A percentile compares a stretch with the other conserved stretches of the same genome.
Conservation (phyloP, 2,329 filamentous ascomycete species). For the Trichocomaceae sp. region DNA sequence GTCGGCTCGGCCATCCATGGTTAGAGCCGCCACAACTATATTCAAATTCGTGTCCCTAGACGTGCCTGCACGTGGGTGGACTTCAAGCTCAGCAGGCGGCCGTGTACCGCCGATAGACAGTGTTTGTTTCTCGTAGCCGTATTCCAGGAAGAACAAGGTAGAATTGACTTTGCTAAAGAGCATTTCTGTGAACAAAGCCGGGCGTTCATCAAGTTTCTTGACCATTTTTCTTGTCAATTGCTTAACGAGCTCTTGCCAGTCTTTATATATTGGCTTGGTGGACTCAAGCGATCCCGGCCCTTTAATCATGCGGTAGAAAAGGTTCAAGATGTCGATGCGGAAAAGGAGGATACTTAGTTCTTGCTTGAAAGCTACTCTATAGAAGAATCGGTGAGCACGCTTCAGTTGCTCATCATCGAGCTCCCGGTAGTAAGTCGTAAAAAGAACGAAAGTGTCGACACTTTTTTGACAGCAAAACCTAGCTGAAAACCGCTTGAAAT, state of each 20-base stretch:
- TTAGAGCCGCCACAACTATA: conserved; percentile 69
- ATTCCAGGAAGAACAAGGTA: conserved; percentile 81
- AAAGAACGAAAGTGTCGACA: conserved; percentile 79
- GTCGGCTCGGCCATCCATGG: conserved; percentile 71
- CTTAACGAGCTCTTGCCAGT: conserved; percentile 85
- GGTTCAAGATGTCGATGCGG: conserved; percentile 79
- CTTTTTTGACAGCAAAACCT: conserved; percentile 79
- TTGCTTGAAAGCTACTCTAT: conserved; percentile 90
- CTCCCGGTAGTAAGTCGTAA: conserved; percentile 74
- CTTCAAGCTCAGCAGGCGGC: conserved; percentile 73
- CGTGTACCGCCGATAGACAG: conserved; percentile 57
- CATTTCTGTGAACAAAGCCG: conserved; percentile 81
- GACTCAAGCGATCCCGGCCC: conserved; percentile 70
- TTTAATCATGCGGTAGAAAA: conserved; percentile 88
- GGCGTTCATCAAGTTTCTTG: conserved; percentile 77
- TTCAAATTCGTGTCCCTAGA: conserved; percentile 63
- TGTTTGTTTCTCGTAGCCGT: conserved; percentile 77
- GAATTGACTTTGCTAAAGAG: conserved; percentile 86
- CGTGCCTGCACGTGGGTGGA: conserved; percentile 62
- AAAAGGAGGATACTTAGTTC: conserved; percentile 84
- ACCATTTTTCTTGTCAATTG: conserved; percentile 76
- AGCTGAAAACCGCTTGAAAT: conserved; percentile 75
- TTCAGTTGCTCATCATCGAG: conserved; percentile 75
- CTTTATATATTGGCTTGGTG: conserved; percentile 61
- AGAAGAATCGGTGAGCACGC: conserved; percentile 87